Conservation (phyloP, 805 yeast genomes). For the Yarrowia bubula region DNA sequence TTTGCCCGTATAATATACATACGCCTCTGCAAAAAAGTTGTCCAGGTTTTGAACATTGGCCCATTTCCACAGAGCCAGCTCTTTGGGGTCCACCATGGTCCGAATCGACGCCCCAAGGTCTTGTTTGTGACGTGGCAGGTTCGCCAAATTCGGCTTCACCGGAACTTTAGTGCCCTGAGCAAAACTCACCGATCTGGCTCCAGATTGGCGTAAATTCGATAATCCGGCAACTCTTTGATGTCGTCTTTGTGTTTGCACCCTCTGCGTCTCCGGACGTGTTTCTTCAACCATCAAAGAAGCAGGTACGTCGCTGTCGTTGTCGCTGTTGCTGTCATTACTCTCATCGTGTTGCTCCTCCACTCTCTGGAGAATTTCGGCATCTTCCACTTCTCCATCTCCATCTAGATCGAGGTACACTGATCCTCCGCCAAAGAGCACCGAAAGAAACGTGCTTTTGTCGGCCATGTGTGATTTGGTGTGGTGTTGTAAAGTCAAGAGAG, state of each 20-base stretch:
- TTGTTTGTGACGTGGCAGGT: conserved; percentile 3
- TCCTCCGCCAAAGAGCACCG: conserved; percentile 17
- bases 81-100: conserved; percentile 18
- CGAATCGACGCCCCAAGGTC: conserved; percentile 12
- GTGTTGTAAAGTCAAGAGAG: too few relatives aligned
- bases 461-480: background rate
- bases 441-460: conserved; percentile 18
- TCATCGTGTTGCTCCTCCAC: conserved; percentile 5
- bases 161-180: background rate
- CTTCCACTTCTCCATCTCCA: conserved; percentile 13
- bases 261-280: too few relatives aligned
- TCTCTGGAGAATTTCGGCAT: conserved; percentile 16
- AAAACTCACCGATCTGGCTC: conserved; percentile 7
- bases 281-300: conserved; percentile 5
- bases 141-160: background rate
- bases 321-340: background rate
- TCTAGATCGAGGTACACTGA: conserved; percentile 20
- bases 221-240: background rate
- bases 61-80: conserved; percentile 87
- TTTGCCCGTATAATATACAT: conserved; percentile 78
- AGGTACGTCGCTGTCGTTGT: conserved; percentile 9
- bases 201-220: background rate
- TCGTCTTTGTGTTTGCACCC: background rate
- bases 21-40: conserved; percentile 75
- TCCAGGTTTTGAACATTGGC: conserved; percentile 93